Evolutionary conservation across 2,329 filamentous ascomycete genomes (phyloP).

Genomic region (Fusarium sp.): DNA sequence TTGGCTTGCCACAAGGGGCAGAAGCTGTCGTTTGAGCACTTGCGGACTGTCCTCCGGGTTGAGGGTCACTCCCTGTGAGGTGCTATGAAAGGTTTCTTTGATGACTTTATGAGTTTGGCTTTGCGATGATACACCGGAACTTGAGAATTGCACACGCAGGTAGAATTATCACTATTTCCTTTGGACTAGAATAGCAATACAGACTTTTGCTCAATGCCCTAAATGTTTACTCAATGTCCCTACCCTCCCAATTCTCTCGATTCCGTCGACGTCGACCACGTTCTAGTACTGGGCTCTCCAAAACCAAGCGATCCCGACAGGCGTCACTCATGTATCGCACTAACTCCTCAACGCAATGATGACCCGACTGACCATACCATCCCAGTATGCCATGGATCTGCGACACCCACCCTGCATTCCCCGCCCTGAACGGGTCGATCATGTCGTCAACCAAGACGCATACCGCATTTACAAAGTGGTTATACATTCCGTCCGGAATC

Average conservation of each 20-base stretch:
- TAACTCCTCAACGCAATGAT: background rate
- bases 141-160: background rate
- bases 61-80: slow-evolving; percentile 45
- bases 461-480: background rate
- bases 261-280: background rate
- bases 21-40: slow-evolving; percentile 45
- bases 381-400: slow-evolving; percentile 11
- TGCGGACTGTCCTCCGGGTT: slow-evolving; percentile 48
- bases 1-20: slow-evolving; percentile 49
- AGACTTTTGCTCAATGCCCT: background rate
- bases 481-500: background rate
- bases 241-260: background rate
- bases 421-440: background rate
- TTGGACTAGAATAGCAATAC: background rate
- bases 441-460: background rate
- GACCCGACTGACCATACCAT: background rate
- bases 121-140: background rate
- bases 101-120: background rate
- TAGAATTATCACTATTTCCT: background rate
- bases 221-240: background rate
- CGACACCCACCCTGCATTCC: background rate
- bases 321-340: background rate
- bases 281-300: background rate
- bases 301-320: background rate
- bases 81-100: background rate